Base-by-base conservation (phyloP, 352 stramenopile species). In the Saprolegnia diclina region DNA sequence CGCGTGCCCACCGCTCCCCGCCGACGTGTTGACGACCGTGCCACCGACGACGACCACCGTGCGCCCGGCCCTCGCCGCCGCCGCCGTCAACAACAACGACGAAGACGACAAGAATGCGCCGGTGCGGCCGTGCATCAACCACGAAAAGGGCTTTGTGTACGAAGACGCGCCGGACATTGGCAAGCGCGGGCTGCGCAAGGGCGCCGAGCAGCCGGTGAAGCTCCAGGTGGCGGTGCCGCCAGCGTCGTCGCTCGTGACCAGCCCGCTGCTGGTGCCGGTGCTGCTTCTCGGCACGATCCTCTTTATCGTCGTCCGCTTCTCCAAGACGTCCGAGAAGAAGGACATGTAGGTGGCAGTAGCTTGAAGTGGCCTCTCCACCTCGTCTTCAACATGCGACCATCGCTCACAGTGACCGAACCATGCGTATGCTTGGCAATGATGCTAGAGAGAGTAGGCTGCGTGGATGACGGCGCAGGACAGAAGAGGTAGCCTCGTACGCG, bases 121-220 rank as follows among this genome's bases (percentile, higher is more conserved):
- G 13, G 57, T 66, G n/a, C 48, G 48, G 57, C 57, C 57, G 16
- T 66, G 57, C 42, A 40, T 24, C 37, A 37, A 66, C 37, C 48
- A 40, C 21, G 57, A 66, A 50, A 66, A 66, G 38, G 57, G 57
- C 18, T 66, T 66, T 55, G 57, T 55, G 57, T 66, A 66, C 26
- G 57, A 66, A 53, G 57, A 66, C 38, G 19, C 57, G 22, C 57
- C 57, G 19, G 57, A 50, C 38, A 66, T 66, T 55, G 57, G 57
- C 42, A 9, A 35, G n/a, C 57, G 16, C 2, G 42, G 42, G 42
- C 42, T 48, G 42, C 42, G 42, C 18, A 14, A 48, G 42, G n/a
- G 7, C 29, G 22, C n/a, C 9, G 35, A 38, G 7, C 44, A 62
- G 35, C 53, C 53, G 26, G 29, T 52, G 18, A 65, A 65, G 40